Conservation (phyloP, 176 grass and related monocot species). For the Thinopyrum elongatum region DNA sequence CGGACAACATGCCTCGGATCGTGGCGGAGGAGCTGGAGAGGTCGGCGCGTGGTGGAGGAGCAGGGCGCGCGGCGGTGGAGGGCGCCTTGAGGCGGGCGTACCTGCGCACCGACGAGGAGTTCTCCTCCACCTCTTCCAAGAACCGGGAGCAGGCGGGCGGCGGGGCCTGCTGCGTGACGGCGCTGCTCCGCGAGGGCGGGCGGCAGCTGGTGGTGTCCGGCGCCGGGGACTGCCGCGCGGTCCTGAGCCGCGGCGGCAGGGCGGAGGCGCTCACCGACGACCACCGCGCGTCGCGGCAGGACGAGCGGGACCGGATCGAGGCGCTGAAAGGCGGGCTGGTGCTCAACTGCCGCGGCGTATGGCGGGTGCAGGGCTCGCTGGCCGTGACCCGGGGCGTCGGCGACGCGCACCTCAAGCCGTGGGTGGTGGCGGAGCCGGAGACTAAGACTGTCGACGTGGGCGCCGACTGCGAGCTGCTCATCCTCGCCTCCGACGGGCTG, state of each 20-base stretch:
- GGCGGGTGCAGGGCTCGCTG: constrained; percentile 9
- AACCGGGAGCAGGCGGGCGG: background rate
- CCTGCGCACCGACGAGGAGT: constrained; percentile 2
- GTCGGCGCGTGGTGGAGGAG: background rate
- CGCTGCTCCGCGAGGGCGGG: background rate
- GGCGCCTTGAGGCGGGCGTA: background rate
- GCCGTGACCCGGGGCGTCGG: background rate
- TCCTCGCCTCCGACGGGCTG: constrained; percentile 7
- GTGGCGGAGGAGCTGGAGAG: background rate
- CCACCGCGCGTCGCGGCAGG: constrained; percentile 2
- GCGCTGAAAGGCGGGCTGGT: background rate
- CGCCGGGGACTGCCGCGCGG: constrained; percentile 20
- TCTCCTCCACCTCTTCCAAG: background rate
- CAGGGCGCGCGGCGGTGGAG: background rate
- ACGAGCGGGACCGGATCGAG: constrained; percentile 19
- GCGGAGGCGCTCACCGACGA: constrained; percentile 8
- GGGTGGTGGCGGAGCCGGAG: constrained; percentile 23
- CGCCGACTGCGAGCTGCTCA: background rate
- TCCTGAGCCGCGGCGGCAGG: background rate
- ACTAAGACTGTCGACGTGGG: background rate
- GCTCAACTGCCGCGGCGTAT: constrained; percentile 8
- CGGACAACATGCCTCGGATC: background rate
- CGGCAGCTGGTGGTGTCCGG: background rate
- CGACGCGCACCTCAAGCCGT: constrained; percentile 17
- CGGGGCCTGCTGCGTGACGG: background rate